Percentiles rank a stretch among this genome's conserved stretches.
Conservation (phyloP, 225 moss, liverwort and hornwort species). For the Bryum argenteum region DNA sequence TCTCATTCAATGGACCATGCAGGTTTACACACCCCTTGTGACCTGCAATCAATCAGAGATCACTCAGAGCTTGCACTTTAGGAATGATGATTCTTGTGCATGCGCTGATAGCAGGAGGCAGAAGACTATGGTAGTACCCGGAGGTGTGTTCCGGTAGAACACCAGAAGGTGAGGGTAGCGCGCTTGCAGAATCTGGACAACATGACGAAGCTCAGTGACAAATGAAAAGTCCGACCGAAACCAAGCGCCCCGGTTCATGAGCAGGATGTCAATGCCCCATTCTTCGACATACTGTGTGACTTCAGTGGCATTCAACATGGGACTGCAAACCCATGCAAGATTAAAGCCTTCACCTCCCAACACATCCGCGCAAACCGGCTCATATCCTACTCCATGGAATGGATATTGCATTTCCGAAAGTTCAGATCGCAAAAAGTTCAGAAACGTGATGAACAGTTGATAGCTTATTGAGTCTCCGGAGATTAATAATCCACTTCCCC, state of each 20-base stretch:
- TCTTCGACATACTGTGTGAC: constrained; percentile 48
- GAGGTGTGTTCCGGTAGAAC: constrained; percentile 70
- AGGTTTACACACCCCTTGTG: constrained; percentile 41
- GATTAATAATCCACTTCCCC: constrained; percentile 39
- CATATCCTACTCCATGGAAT: constrained; percentile 37
- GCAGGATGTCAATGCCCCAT: constrained; percentile 53
- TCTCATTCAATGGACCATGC: constrained; percentile 32
- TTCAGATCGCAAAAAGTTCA: constrained; percentile 44
- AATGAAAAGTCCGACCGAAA: constrained; percentile 55
- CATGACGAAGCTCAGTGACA: constrained; percentile 38
- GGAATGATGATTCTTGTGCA: too few relatives aligned
- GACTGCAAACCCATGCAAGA: constrained; percentile 46
- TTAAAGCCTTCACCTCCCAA: constrained; percentile 49
- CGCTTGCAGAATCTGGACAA: constrained; percentile 47
- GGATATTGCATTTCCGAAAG: constrained; percentile 42
- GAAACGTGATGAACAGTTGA: constrained; percentile 52
- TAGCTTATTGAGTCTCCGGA: constrained; percentile 55
- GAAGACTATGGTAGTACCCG: constrained; percentile 40
- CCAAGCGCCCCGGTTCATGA: constrained; percentile 84
- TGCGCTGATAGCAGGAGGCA: too few relatives aligned
- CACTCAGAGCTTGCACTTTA: not conserved
- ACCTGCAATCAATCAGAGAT: constrained; percentile 26
- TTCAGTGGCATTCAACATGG: constrained; percentile 34
- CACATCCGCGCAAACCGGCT: constrained; percentile 39
- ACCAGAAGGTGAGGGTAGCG: constrained; percentile 59